Base-by-base conservation (phyloP, 495 filamentous ascomycete genomes). In the Penicillium verhagenii region DNA sequence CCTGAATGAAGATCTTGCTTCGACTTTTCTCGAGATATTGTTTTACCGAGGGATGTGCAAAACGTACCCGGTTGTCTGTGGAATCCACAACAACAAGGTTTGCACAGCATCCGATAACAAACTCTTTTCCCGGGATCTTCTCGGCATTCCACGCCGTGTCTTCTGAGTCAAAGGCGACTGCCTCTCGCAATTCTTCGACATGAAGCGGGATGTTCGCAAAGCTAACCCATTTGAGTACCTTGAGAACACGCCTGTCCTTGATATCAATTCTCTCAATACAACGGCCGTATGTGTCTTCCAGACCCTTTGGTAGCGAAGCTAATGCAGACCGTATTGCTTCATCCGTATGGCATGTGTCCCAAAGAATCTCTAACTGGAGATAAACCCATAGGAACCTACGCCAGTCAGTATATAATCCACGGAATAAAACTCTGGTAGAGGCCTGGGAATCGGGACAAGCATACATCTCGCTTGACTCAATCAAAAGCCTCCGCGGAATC, bases 161-260 rank as follows among this genome's bases (percentile, higher is more conserved):
- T 13, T 52, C 9, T 1, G 47, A 0, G 19, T 55, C 61, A 58
- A 71, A 68, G 1, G 62, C 61, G n/a, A 68, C 53, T 1, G 68
- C 71, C 42, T 75, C 72, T 56, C 48, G 56, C 16, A 75, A 52
- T 55, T 75, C 71, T 14, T 67, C 68, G 10, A 73, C 39, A 19
- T 62, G 58, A 21, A 73, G 63, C 9, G 68, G 69, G 2, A 58
- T 56, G 4, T 37, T 51, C 4, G 67, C 64, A 52, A 63, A 68
- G 11, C 65, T 59, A 21, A 66, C 61, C 71, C 71, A 73, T 53
- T 57, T 56, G 4, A 68, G 53, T 25, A 56, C 52, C 19, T 52
- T 60, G 6, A 58, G n/a, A 11, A 50, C 49, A 23, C 50, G 52
- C 18, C 0, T 28, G 26, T 64, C 56, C 23, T 38, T 13, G 21